Evolutionary conservation across 306 rosid genomes (phyloP).

Genomic region (Castanospermum australe): DNA sequence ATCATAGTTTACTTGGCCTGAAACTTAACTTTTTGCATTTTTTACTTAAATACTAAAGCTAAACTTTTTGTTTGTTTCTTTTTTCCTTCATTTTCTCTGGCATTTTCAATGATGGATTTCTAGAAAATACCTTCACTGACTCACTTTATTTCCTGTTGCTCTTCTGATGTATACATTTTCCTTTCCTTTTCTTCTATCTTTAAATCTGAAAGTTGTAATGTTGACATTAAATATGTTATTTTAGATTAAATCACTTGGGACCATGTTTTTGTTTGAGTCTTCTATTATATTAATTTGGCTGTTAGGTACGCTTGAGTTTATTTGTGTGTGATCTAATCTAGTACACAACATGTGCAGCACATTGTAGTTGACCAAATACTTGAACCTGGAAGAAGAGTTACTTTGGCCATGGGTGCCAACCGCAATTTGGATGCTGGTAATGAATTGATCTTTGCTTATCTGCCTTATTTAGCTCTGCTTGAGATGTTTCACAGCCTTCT

Average conservation of each 20-base stretch:
- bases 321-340: constrained; percentile 32
- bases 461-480: constrained; percentile 1
- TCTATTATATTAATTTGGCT: too few species aligned
- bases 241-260: constrained; percentile 16
- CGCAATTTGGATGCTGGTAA: constrained; percentile 81
- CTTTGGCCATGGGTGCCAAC: constrained; percentile 91
- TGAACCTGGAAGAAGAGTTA: constrained; percentile 83
- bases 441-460: constrained; percentile 7
- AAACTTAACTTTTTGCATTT: not conserved
- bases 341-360: constrained; percentile 53
- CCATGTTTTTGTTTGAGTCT: too few species aligned
- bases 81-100: not conserved
- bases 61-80: not conserved
- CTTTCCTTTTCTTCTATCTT: constrained; percentile 13
- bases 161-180: not conserved
- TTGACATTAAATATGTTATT: not conserved
- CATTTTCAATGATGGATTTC: not conserved
- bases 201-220: constrained; percentile 15
- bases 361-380: constrained; percentile 68
- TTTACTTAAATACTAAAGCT: not conserved
- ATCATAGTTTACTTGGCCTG: constrained; percentile 2
- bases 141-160: constrained; percentile 14
- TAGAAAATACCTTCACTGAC: not conserved
- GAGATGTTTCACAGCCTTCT: not conserved
- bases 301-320: not conserved